Base-by-base conservation (phyloP, 2,329 filamentous ascomycete genomes). In the Ophiobolus disseminans region DNA sequence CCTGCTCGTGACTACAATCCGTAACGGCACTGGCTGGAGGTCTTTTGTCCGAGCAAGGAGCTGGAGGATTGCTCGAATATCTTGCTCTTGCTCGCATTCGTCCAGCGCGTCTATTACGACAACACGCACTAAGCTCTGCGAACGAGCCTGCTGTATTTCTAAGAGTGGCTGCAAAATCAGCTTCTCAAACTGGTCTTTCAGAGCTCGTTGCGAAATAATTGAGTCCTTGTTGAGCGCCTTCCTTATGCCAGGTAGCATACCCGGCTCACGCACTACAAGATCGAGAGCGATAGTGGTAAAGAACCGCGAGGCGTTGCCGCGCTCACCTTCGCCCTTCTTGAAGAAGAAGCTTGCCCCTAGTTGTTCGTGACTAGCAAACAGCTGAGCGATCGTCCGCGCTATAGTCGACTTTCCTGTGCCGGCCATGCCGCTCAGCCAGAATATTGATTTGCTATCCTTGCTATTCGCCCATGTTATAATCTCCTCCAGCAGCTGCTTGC, bases 341-440 rank as follows among this genome's bases (percentile, higher is more conserved):
- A n/a, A n/a, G n/a, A n/a, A n/a, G n/a, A n/a, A n/a, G n/a, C n/a
- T n/a, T n/a, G n/a, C n/a, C n/a, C n/a, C n/a, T n/a, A n/a, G n/a
- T n/a, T n/a, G n/a, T n/a, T n/a, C n/a, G n/a, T n/a, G n/a, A n/a
- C n/a, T n/a, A n/a, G n/a, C n/a, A n/a, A n/a, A n/a, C n/a, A n/a
- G n/a, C n/a, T n/a, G n/a, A n/a, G n/a, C n/a, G n/a, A n/a, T n/a
- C n/a, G n/a, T n/a, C n/a, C n/a, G n/a, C n/a, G n/a, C n/a, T n/a
- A n/a, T n/a, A n/a, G n/a, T n/a, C n/a, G n/a, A n/a, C n/a, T n/a
- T n/a, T n/a, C n/a, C n/a, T n/a, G n/a, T n/a, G n/a, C n/a, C n/a
- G n/a, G n/a, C n/a, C n/a, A n/a, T n/a, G n/a, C 65, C 64, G 19
- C 43, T 55, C 1, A 69, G 53, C 67, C 62, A 70, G 57, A 64